These are phyloP conservation scores for Hanseniaspora singularis DNA, from an alignment of 805 yeast species.

Conservation along the genomic window DNA sequence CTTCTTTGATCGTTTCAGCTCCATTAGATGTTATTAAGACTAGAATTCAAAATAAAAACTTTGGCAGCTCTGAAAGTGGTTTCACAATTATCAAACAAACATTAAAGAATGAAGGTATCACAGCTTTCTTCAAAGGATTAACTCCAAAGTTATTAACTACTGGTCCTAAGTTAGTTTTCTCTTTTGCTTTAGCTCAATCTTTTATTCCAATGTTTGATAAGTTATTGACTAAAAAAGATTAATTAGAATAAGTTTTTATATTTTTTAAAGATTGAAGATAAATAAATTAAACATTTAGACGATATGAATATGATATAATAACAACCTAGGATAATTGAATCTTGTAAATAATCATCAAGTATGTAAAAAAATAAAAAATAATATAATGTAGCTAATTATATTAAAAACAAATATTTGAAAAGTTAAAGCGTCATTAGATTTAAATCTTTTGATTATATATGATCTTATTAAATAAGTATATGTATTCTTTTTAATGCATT, in stretches of 20 bases:
- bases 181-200: slow-evolving; percentile 95
- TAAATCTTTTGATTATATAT: too few species aligned
- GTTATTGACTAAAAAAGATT: slow-evolving; percentile 29
- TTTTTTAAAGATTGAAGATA: too few species aligned
- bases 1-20: slow-evolving; percentile 91
- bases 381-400: too few species aligned
- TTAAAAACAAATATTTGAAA: too few species aligned
- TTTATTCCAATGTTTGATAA: slow-evolving; percentile 92
- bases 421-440: too few species aligned
- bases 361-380: neutral
- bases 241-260: neutral
- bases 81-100: slow-evolving; percentile 85
- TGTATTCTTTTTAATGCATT: too few species aligned
- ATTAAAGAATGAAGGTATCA: slow-evolving; percentile 77
- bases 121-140: slow-evolving; percentile 90
- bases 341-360: slow-evolving; percentile 1
- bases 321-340: neutral
- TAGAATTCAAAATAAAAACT: slow-evolving; percentile 91
- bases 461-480: too few species aligned
- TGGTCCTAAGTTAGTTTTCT: slow-evolving; percentile 94
- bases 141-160: slow-evolving; percentile 94
- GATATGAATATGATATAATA: too few species aligned
- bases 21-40: slow-evolving; percentile 98
- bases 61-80: slow-evolving; percentile 92
- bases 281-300: too few species aligned